Evolutionary conservation across 2,329 filamentous ascomycete species (phyloP).

Genomic region (Didymella sp.): DNA sequence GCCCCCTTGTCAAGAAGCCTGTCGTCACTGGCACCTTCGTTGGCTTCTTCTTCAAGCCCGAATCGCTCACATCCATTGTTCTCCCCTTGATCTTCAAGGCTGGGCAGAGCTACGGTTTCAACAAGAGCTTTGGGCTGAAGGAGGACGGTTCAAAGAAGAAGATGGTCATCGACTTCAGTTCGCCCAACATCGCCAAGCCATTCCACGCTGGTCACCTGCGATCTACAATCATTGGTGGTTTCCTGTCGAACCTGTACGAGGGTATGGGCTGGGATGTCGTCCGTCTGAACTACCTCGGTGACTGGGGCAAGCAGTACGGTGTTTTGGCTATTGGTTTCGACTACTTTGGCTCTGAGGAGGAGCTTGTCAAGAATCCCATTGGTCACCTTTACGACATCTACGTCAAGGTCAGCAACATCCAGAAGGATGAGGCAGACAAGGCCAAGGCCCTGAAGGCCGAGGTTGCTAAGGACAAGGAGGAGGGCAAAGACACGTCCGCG

Average conservation of each 20-base stretch:
- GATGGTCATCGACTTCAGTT: conserved; percentile 81
- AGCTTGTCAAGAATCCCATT: conserved; percentile 75
- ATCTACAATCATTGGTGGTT: conserved; percentile 78
- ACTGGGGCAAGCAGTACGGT: conserved; percentile 79
- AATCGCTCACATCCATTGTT: conserved; percentile 68
- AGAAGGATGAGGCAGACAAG: conserved; percentile 69
- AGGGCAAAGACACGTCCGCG: conserved; percentile 52
- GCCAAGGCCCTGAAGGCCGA: conserved; percentile 64
- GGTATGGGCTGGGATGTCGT: conserved; percentile 73
- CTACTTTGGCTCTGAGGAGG: conserved; percentile 76
- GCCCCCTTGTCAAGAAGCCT: conserved; percentile 75
- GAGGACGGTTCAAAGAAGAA: conserved; percentile 69
- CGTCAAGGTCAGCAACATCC: conserved; percentile 72
- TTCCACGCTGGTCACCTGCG: conserved; percentile 78
- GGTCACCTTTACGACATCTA: conserved; percentile 85
- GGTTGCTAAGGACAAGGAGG: conserved; percentile 45
- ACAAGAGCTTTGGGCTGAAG: conserved; percentile 64
- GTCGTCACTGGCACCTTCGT: conserved; percentile 72
- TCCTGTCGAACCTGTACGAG: conserved; percentile 73
- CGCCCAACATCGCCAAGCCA: conserved; percentile 85
- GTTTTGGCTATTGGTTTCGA: conserved; percentile 77
- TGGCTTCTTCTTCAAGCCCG: conserved; percentile 80
- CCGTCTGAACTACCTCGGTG: conserved; percentile 77
- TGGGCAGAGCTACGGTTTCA: conserved; percentile 68
- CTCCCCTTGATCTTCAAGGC: conserved; percentile 73